Percentiles rank a stretch among this genome's conserved stretches.
phyloP scores from a whole-genome alignment of 148 eudicot genomes.

The Cornus florida region DNA sequence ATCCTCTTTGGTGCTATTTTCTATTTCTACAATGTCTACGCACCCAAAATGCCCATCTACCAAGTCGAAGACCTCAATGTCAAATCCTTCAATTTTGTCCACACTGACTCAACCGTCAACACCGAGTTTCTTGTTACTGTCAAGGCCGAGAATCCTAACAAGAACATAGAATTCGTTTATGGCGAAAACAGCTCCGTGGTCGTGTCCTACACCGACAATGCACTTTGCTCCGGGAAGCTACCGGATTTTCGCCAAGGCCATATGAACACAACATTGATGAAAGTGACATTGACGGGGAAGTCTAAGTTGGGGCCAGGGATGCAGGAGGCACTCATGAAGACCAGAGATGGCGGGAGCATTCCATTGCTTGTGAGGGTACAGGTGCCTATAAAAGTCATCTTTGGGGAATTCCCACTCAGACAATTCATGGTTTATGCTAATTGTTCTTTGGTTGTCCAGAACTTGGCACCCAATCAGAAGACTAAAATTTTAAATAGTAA shows the following conservation, averaged over 20 bases:
- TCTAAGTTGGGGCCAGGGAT: conserved; percentile 36
- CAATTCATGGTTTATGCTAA: conserved; percentile 35
- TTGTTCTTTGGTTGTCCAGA: conserved; percentile 40
- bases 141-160: conserved; percentile 56
- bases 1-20: not conserved
- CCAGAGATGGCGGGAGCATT: conserved; percentile 20
- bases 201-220: conserved; percentile 26
- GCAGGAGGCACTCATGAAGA: conserved; percentile 30
- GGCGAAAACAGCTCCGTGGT: conserved; percentile 30
- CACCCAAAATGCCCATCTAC: conserved; percentile 53
- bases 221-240: conserved; percentile 44
- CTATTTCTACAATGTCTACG: conserved; percentile 36
- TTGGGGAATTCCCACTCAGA: conserved; percentile 26
- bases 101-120: conserved; percentile 34
- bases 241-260: conserved; percentile 50
- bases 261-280: conserved; percentile 37
- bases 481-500: conserved; percentile 28
- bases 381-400: conserved; percentile 39
- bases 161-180: conserved; percentile 34
- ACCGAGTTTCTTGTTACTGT: conserved; percentile 31
- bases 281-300: conserved; percentile 38
- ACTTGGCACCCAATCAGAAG: conserved; percentile 43
- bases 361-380: conserved; percentile 50
- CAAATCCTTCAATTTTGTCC: conserved; percentile 24
- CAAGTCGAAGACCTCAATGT: conserved; percentile 36